A percentile compares a stretch with the other conserved stretches of the same genome.
Conservation (phyloP, 2,329 filamentous ascomycete genomes). For the Aspergillus calidoustus region DNA sequence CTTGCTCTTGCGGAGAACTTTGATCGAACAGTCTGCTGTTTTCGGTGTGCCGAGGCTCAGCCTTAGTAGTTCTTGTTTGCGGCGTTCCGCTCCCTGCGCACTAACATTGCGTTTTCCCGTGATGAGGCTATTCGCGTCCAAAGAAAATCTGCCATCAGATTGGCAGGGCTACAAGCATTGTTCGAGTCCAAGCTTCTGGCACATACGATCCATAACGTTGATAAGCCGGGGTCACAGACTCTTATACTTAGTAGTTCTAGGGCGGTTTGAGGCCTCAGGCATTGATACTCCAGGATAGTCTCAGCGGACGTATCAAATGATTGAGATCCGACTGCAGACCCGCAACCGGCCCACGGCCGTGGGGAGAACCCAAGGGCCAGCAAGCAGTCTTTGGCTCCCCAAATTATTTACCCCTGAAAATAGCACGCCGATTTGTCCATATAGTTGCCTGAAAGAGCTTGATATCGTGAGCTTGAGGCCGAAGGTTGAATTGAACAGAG, state of each 20-base stretch:
- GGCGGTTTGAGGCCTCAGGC: constrained; percentile 6
- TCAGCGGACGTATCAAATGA: constrained; percentile 8
- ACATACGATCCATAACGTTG: not conserved
- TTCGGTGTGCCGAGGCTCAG: not conserved
- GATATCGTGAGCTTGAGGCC: not conserved
- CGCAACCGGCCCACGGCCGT: constrained; percentile 31
- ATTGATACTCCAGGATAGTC: not conserved
- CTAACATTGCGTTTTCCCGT: not conserved
- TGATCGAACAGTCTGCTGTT: not conserved
- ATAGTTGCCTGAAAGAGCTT: not conserved
- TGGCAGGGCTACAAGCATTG: not conserved
- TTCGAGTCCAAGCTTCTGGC: not conserved
- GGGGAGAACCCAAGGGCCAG: constrained; percentile 15
- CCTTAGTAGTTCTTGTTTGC: not conserved
- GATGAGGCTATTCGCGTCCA: too few relatives aligned
- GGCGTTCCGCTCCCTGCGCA: not conserved
- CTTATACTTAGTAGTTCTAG: not conserved
- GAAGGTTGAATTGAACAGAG: not conserved
- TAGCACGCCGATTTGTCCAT: constrained; percentile 3
- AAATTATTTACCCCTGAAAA: constrained; percentile 33
- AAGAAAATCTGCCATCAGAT: too few relatives aligned
- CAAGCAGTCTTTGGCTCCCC: constrained; percentile 7
- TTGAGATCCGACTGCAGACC: constrained; percentile 19
- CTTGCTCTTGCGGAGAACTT: not conserved
- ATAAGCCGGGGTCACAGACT: not conserved